These are phyloP conservation scores for Solanum boliviense DNA, from an alignment of 257 asterid species.

Conservation along the genomic window DNA sequence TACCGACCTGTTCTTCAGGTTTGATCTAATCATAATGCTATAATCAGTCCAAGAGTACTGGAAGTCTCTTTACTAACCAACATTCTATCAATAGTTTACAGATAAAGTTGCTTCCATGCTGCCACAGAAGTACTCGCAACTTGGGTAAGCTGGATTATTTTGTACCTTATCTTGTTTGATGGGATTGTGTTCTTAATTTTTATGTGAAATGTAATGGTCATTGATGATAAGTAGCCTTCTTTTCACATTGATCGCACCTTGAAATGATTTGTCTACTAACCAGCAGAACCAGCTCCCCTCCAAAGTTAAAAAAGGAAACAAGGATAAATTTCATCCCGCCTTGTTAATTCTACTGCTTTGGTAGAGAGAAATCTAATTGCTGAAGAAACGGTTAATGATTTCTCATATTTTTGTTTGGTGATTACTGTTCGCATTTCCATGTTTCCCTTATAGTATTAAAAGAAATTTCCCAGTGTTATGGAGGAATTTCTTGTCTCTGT, in stretches of 20 bases:
- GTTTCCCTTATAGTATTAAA: neutral
- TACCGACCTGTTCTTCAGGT: conserved; percentile 98
- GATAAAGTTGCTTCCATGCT: conserved; percentile 91
- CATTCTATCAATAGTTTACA: conserved; percentile 57
- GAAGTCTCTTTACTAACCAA: neutral
- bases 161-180: neutral
- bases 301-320: neutral
- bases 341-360: neutral
- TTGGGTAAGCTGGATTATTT: conserved; percentile 51
- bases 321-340: neutral
- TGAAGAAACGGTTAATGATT: neutral
- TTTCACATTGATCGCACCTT: neutral
- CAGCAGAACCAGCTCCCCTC: neutral
- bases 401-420: neutral
- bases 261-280: neutral
- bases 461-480: neutral
- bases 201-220: neutral
- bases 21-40: conserved; percentile 1
- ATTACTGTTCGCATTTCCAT: neutral
- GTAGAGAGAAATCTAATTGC: neutral
- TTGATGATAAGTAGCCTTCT: neutral
- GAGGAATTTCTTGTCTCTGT: neutral
- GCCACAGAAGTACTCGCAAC: conserved; percentile 88
- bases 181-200: neutral
- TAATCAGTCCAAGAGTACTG: neutral